A percentile compares a stretch with the other conserved stretches of the same genome.
phyloP scores from a whole-genome alignment of 2,329 filamentous ascomycete genomes.

The Apiospora kogelbergensis region DNA sequence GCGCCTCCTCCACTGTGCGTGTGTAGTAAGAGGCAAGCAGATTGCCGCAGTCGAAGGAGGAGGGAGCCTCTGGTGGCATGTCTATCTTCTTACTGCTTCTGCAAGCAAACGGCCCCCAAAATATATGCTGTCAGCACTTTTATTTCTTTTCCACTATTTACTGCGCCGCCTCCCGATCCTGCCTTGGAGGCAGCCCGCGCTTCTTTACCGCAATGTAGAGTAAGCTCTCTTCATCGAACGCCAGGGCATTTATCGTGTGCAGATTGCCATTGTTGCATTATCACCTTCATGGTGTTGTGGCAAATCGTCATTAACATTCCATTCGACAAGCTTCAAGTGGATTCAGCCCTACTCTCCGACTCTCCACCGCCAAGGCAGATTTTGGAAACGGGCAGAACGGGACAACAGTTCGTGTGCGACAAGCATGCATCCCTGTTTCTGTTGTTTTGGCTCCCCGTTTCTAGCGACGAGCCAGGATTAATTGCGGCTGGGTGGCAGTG shows the following conservation, averaged over 20 bases:
- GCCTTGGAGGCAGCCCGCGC: neutral
- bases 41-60: neutral
- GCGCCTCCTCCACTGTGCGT: neutral
- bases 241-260: neutral
- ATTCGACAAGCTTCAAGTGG: neutral
- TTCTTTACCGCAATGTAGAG: neutral
- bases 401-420: constrained; percentile 1
- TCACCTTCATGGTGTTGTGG: neutral
- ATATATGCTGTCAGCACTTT: neutral
- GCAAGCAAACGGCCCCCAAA: neutral
- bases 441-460: too few relatives aligned
- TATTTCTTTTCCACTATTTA: neutral
- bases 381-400: neutral
- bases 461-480: neutral
- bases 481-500: neutral
- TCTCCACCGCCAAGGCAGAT: neutral
- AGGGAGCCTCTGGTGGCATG: too few relatives aligned
- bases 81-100: neutral
- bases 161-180: neutral
- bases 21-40: neutral
- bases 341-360: neutral
- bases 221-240: neutral
- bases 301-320: neutral
- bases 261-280: neutral
- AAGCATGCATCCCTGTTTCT: neutral